Percentiles rank a stretch among this genome's conserved stretches.
These are phyloP conservation scores for Paracorniculantispora psalliotae DNA, from an alignment of 2,329 filamentous ascomycete genomes.

Conservation along the genomic window DNA sequence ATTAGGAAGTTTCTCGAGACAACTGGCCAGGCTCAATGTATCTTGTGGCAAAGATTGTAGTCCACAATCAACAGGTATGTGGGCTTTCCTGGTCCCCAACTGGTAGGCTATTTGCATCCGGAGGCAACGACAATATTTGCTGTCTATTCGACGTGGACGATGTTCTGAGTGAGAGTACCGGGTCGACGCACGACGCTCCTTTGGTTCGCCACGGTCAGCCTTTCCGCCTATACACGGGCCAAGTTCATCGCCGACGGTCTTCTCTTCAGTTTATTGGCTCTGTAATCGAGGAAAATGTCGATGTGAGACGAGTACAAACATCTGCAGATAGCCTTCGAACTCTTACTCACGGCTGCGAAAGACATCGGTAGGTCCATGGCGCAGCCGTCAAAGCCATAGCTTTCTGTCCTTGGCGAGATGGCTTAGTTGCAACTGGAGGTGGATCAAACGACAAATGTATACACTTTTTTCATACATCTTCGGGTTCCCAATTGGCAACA, in stretches of 20 bases:
- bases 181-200: neutral
- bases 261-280: slow-evolving; percentile 2
- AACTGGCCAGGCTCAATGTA: slow-evolving; percentile 75
- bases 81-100: slow-evolving; percentile 82
- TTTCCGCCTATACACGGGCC: neutral
- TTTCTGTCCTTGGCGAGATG: slow-evolving; percentile 90
- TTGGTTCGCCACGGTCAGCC: slow-evolving; percentile 8
- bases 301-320: slow-evolving; percentile 25
- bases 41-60: slow-evolving; percentile 68
- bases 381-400: slow-evolving; percentile 96
- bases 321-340: slow-evolving; percentile 36
- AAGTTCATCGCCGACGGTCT: neutral
- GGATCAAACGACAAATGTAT: slow-evolving; percentile 94
- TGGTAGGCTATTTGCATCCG: slow-evolving; percentile 74
- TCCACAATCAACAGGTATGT: slow-evolving; percentile 87
- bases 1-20: slow-evolving; percentile 57
- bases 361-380: slow-evolving; percentile 70
- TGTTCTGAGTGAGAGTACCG: slow-evolving; percentile 36
- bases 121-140: slow-evolving; percentile 89
- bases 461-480: slow-evolving; percentile 86
- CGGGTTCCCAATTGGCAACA: slow-evolving; percentile 77
- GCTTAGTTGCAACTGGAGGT: slow-evolving; percentile 82
- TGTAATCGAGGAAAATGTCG: slow-evolving; percentile 12
- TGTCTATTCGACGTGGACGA: slow-evolving; percentile 69
- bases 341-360: slow-evolving; percentile 53